Conservation (phyloP, 139 green algal genomes). For the Tetradesmus obliquus region DNA sequence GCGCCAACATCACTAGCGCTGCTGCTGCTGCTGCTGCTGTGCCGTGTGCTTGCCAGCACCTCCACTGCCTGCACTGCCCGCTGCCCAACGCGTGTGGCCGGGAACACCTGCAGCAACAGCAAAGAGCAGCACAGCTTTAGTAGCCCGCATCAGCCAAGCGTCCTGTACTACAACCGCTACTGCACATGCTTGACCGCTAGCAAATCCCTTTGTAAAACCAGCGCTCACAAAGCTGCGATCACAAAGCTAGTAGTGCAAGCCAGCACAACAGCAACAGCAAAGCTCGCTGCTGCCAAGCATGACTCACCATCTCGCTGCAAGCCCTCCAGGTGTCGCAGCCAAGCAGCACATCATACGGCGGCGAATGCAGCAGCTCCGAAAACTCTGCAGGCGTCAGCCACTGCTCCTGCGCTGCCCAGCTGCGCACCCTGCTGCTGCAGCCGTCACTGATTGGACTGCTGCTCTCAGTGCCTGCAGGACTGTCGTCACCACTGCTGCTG, state of each 20-base stretch:
- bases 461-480: not conserved
- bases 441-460: not conserved
- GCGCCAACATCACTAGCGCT: not conserved
- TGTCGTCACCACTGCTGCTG: not conserved
- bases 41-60: slow-evolving; percentile 37
- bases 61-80: slow-evolving; percentile 68
- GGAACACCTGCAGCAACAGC: slow-evolving; percentile 62
- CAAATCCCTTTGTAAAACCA: no score
- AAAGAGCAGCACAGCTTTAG: not conserved
- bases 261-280: not conserved
- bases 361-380: slow-evolving; percentile 55
- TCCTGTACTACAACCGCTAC: no score
- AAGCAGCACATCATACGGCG: slow-evolving; percentile 60
- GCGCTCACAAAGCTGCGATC: no score
- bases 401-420: slow-evolving; percentile 63
- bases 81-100: slow-evolving; percentile 48
- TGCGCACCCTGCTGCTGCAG: slow-evolving; percentile 29
- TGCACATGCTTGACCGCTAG: no score
- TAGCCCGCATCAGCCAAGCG: no score
- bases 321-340: slow-evolving; percentile 69
- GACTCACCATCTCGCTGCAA: slow-evolving; percentile 3
- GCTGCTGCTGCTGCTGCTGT: not conserved
- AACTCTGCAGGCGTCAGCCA: slow-evolving; percentile 68
- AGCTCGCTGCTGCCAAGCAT: not conserved
- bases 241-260: not conserved